These are phyloP conservation scores for Rhododendron griersonianum DNA, from an alignment of 148 eudicot genomes.

Conservation along the genomic window DNA sequence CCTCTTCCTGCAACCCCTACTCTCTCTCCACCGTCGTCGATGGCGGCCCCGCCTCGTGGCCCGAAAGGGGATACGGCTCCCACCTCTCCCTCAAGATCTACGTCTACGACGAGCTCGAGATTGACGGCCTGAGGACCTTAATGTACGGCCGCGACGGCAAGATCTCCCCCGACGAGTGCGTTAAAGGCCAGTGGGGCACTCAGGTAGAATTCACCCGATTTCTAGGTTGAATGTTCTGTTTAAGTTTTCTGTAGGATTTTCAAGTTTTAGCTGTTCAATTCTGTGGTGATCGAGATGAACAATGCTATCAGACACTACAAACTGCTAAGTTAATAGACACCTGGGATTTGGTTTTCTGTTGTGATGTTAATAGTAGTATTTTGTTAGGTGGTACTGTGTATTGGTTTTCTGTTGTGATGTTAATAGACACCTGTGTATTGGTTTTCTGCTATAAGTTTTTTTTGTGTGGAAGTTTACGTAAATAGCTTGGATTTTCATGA, in stretches of 20 bases:
- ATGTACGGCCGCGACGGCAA: slow-evolving; percentile 78
- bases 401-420: background rate
- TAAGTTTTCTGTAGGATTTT: background rate
- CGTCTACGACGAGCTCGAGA: slow-evolving; percentile 71
- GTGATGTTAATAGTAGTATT: too few species aligned
- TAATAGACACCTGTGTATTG: too few species aligned
- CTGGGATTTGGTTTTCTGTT: background rate
- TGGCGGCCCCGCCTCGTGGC: slow-evolving; percentile 34
- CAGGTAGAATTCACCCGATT: slow-evolving; percentile 41
- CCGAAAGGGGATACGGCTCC: slow-evolving; percentile 51
- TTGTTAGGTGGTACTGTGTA: background rate
- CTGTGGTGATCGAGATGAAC: background rate
- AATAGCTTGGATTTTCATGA: background rate
- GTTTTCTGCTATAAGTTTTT: too few species aligned
- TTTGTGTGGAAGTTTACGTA: too few species aligned
- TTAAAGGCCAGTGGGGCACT: slow-evolving; percentile 96
- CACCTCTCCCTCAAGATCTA: slow-evolving; percentile 65
- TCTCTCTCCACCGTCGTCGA: background rate
- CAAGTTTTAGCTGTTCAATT: background rate
- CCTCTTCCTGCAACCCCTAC: slow-evolving; percentile 13
- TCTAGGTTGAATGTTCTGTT: background rate
- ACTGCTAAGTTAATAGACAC: background rate
- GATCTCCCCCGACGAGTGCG: slow-evolving; percentile 49
- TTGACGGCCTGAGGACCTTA: slow-evolving; percentile 59
- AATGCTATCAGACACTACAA: background rate